Base-by-base conservation (phyloP, 208 protist species). In the Trypanosoma melophagium region DNA sequence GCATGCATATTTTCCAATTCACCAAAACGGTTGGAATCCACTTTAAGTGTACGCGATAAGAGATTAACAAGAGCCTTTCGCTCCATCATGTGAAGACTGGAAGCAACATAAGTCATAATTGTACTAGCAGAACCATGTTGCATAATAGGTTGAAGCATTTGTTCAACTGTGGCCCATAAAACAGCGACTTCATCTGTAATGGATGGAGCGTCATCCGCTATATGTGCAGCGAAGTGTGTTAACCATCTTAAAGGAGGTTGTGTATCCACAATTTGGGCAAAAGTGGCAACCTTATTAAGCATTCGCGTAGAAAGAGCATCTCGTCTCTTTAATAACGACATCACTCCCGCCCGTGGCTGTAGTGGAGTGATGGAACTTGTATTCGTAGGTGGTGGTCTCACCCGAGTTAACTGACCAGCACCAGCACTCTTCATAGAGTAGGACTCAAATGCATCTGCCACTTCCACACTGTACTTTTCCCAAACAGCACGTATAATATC, bases 61-160 rank as follows among this genome's bases (percentile, higher is more conserved):
- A 94, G 41, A 25, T 65, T 66, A 28, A 70, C 76, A 51, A 87
- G 62, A 8, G 79, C 77, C 68, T 86, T 85, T 7, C 75, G 74
- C 74, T 94, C 88, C 78, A 94, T 78, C 62, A 91, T 71, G 14
- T 66, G 57, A 8, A 83, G 84, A 58, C 85, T 91, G 44, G 79
- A 66, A 10, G 78, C 70, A 45, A 91, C 83, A 76, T 83, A 90
- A n/a, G 85, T 55, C 59, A 92, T 70, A 13, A 59, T 42, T 47
- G 67, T 82, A 35, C 74, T 81, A 54, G 51, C 77, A 2, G 71
- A 66, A 38, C 84, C 87, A 22, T 71, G 66, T 3, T 81, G 78
- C 50, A 76, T 64, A 57, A 90, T 28, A 16, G 80, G 66, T 35
- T 78, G 61, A 25, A 94, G 64, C 7, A 94, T 55, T 38, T 74